These are phyloP conservation scores for Vachellia pachyceras DNA, from an alignment of 306 rosid species.

Conservation along the genomic window DNA sequence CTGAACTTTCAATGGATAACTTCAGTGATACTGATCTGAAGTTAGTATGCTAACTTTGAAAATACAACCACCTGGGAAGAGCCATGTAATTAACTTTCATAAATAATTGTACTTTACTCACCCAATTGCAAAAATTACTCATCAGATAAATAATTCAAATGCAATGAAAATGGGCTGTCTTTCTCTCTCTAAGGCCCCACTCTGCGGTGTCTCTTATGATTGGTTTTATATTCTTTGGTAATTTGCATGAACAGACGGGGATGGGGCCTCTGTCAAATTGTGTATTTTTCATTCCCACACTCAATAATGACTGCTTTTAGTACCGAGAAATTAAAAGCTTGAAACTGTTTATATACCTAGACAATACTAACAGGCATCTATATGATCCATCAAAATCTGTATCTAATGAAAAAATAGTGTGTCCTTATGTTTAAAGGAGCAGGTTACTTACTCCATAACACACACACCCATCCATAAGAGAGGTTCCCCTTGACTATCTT, in stretches of 20 bases:
- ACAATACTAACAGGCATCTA: slow-evolving; percentile 38
- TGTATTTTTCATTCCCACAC: slow-evolving; percentile 30
- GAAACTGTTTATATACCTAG: slow-evolving; percentile 34
- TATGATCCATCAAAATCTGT: neutral
- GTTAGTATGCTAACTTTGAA: neutral
- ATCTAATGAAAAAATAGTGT: slow-evolving; percentile 32
- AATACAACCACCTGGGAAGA: neutral
- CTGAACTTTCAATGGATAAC: neutral
- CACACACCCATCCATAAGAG: neutral
- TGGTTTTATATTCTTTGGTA: slow-evolving; percentile 21
- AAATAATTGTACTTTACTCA: neutral
- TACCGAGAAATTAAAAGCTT: slow-evolving; percentile 41
- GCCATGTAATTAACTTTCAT: neutral
- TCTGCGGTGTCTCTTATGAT: slow-evolving; percentile 6
- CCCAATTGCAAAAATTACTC: neutral
- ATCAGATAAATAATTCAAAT: slow-evolving; percentile 6
- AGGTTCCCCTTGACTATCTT: slow-evolving; percentile 45
- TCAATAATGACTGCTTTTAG: slow-evolving; percentile 42
- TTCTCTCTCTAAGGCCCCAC: slow-evolving; percentile 29
- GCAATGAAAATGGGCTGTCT: neutral
- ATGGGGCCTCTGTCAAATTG: neutral
- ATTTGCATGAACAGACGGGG: neutral
- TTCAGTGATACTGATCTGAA: neutral
- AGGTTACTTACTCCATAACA: slow-evolving; percentile 39
- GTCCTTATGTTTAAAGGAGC: slow-evolving; percentile 25